Evolutionary conservation across 257 asterid species (phyloP), one percentile per base, ranked within the genome.

Genomic region (Penstemon newberryi): DNA sequence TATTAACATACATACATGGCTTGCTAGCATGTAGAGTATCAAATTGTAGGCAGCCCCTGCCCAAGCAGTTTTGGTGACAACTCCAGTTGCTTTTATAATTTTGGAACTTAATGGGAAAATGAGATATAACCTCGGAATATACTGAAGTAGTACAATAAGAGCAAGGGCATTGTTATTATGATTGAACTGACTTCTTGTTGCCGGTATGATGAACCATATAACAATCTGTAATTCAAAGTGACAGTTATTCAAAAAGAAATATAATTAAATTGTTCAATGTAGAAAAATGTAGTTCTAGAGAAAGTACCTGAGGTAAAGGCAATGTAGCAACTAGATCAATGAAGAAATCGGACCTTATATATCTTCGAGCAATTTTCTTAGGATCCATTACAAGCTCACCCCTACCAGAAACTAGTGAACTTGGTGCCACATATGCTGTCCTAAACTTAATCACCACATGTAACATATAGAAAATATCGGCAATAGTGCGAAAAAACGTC

Each of bases 331-430:
- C 72, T 43, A 92, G 82, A 84, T 92, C 98, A 63, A 92, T 75
- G 74, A 90, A 85, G 77, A 92, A 90, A 70, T 86, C 97, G 0
- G 98, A 75, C 79, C 77, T 86, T 39, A 92, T 49, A 74, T 92
- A 92, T 79, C 93, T 86, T 9, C 59, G 72, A 5, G 97, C 93
- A 67, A 92, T 92, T 78, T 85, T 81, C 82, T 81, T 82, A 36
- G 98, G 88, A 81, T 90, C 98, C 96, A 78, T 92, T 56, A 90
- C 98, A 83, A 90, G 98, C 84, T 92, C 98, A 69, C 98, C 98
- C 87, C 92, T 88, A 44, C 98, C 98, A 70, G 88, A 92, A 19
- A 92, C 96, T 70, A 96, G 85, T 18, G 98, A 86, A 78, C 94
- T 90, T 0, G 98, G 98, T 0, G 97, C 91, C 63, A 92, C 86